phyloP scores from a whole-genome alignment of 2,329 filamentous ascomycete genomes.

The Dothiorella sarmentorum region DNA sequence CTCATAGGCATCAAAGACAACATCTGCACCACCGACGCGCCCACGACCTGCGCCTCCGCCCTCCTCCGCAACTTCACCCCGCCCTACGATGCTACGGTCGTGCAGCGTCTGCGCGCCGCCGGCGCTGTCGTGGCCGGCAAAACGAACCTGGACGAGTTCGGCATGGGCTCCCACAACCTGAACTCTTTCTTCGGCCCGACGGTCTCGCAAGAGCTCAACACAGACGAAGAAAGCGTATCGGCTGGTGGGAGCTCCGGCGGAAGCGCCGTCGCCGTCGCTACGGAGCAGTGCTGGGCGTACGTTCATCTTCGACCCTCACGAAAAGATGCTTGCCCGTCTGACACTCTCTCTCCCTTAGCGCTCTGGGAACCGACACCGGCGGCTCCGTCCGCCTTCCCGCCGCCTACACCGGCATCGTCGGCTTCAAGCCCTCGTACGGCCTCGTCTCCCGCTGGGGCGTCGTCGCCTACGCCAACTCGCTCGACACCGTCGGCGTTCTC shows the following conservation, averaged over 20 bases:
- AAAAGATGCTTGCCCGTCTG: too few species aligned
- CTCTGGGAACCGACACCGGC: slow-evolving; percentile 89
- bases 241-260: slow-evolving; percentile 85
- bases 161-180: slow-evolving; percentile 82
- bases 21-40: slow-evolving; percentile 44
- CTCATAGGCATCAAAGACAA: slow-evolving; percentile 51
- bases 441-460: slow-evolving; percentile 82
- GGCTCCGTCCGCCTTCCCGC: slow-evolving; percentile 85
- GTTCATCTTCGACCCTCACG: too few species aligned
- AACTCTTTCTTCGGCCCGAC: slow-evolving; percentile 65
- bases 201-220: slow-evolving; percentile 31
- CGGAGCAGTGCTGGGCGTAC: slow-evolving; percentile 58
- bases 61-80: slow-evolving; percentile 67
- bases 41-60: slow-evolving; percentile 77
- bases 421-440: slow-evolving; percentile 91
- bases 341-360: too few species aligned
- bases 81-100: slow-evolving; percentile 79
- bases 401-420: slow-evolving; percentile 77
- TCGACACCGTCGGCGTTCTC: slow-evolving; percentile 84
- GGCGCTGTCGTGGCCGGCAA: slow-evolving; percentile 69
- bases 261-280: slow-evolving; percentile 78
- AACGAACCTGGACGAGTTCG: slow-evolving; percentile 93
- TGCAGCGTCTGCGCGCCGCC: slow-evolving; percentile 61
- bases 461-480: slow-evolving; percentile 85
- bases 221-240: slow-evolving; percentile 54